Percentiles rank a stretch among this genome's conserved stretches.
Conservation (phyloP, 2,329 filamentous ascomycete genomes). For the Trichoderma afroharzianum region DNA sequence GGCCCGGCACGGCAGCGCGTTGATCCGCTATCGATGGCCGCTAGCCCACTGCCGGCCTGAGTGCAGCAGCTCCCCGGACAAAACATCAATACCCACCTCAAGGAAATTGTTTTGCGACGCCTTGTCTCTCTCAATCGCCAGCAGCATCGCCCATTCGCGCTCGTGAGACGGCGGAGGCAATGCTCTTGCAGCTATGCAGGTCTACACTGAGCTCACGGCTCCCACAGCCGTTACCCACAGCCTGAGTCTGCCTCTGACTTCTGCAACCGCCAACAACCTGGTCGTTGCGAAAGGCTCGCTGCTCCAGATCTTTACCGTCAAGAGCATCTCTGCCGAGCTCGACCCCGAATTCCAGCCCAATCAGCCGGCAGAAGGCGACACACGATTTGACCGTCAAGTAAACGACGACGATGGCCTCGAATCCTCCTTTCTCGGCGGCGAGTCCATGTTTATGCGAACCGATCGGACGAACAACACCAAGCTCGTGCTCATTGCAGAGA, state of each 20-base stretch:
- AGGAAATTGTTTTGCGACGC: constrained; percentile 15
- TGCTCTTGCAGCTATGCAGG: constrained; percentile 69
- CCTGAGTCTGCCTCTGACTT: constrained; percentile 72
- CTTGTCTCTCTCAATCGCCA: background rate
- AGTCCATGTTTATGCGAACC: constrained; percentile 57
- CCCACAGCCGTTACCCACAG: constrained; percentile 93
- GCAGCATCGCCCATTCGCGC: constrained; percentile 20
- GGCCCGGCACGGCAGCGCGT: constrained; percentile 21
- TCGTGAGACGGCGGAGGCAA: constrained; percentile 27
- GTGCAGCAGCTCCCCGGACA: background rate
- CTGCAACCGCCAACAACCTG: constrained; percentile 74
- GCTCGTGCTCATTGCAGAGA: constrained; percentile 81
- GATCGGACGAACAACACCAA: constrained; percentile 67
- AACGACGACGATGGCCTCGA: constrained; percentile 63
- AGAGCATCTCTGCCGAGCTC: constrained; percentile 62
- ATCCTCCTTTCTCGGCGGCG: constrained; percentile 61
- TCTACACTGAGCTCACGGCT: constrained; percentile 92
- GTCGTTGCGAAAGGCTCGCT: constrained; percentile 89
- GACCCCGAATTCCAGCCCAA: constrained; percentile 41
- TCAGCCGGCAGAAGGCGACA: constrained; percentile 39
- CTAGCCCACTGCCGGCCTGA: constrained; percentile 7
- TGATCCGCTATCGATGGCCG: constrained; percentile 22
- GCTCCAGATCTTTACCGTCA: constrained; percentile 83
- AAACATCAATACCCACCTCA: constrained; percentile 14
- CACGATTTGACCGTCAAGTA: constrained; percentile 49